These are phyloP conservation scores for Primulina huaijiensis DNA, from an alignment of 257 asterid species.

Conservation along the genomic window DNA sequence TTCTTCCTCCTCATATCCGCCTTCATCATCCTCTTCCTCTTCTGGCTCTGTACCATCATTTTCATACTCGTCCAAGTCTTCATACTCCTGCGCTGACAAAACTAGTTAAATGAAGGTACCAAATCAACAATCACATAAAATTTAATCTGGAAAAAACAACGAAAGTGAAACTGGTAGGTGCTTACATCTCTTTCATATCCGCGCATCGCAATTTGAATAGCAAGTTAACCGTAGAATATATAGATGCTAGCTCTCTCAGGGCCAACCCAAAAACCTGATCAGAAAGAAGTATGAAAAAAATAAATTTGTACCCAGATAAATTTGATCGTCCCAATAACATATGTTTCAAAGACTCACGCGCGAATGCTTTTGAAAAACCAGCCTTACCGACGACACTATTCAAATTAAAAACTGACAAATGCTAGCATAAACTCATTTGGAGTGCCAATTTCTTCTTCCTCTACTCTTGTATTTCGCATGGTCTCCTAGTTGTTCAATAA, in stretches of 20 bases:
- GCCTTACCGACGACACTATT: not conserved
- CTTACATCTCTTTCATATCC: constrained; percentile 51
- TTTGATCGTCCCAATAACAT: not conserved
- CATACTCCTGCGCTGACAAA: constrained; percentile 54
- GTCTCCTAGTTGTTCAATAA: not conserved
- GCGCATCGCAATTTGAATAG: constrained; percentile 35
- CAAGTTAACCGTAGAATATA: constrained; percentile 21
- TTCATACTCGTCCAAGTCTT: constrained; percentile 74
- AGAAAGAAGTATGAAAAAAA: not conserved
- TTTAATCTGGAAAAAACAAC: not conserved
- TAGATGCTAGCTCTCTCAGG: constrained; percentile 21
- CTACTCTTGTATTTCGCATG: not conserved
- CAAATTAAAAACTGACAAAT: not conserved
- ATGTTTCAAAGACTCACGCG: not conserved
- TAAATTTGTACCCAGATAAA: not conserved
- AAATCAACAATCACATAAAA: not conserved
- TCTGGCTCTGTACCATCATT: constrained; percentile 49
- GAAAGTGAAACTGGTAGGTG: not conserved
- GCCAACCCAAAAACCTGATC: constrained; percentile 16
- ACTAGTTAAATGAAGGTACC: not conserved
- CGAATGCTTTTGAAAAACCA: not conserved
- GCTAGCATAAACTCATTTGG: not conserved
- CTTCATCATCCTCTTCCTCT: constrained; percentile 52
- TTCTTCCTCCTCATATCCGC: constrained; percentile 50
- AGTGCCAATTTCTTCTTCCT: not conserved